These are phyloP conservation scores for Triticum aestivum DNA, from an alignment of 176 grass and related monocot genomes.

Conservation along the genomic window DNA sequence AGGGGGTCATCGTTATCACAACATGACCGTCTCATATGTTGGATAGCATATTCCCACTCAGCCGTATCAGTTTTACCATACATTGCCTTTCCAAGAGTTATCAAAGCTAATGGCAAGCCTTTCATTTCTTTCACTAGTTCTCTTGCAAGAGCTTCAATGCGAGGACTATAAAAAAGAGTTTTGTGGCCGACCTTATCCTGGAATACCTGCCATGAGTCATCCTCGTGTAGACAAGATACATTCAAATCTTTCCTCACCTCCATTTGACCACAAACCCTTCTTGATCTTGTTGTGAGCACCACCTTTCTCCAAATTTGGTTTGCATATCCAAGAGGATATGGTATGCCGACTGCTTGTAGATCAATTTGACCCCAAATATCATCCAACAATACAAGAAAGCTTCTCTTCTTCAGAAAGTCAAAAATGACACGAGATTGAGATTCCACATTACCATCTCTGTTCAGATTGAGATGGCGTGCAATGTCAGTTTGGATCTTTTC, in stretches of 20 bases:
- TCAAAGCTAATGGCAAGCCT: slow-evolving; percentile 43
- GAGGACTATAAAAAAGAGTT: not conserved
- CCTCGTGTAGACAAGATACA: not conserved
- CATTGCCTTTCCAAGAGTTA: slow-evolving; percentile 32
- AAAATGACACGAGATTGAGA: not conserved
- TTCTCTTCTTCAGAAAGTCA: not conserved
- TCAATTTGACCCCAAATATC: slow-evolving; percentile 40
- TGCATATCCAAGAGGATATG: not conserved
- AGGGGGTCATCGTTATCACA: not conserved
- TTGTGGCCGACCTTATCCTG: not conserved
- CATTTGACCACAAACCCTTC: slow-evolving; percentile 23
- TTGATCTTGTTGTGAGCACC: slow-evolving; percentile 23
- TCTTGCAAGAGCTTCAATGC: not conserved
- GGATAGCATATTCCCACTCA: slow-evolving; percentile 6
- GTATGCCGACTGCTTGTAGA: slow-evolving; percentile 7
- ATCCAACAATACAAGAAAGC: slow-evolving; percentile 42
- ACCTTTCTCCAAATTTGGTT: not conserved
- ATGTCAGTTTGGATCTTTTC: not conserved
- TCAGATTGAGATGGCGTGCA: not conserved
- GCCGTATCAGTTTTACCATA: not conserved
- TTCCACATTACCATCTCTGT: not conserved
- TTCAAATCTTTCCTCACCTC: not conserved
- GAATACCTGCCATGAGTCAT: slow-evolving; percentile 22
- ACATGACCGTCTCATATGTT: slow-evolving; percentile 4
- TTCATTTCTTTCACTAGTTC: not conserved